Evolutionary conservation across 1,284 basidiomycete genomes (phyloP).

Genomic region (Dichomitus squalens): DNA sequence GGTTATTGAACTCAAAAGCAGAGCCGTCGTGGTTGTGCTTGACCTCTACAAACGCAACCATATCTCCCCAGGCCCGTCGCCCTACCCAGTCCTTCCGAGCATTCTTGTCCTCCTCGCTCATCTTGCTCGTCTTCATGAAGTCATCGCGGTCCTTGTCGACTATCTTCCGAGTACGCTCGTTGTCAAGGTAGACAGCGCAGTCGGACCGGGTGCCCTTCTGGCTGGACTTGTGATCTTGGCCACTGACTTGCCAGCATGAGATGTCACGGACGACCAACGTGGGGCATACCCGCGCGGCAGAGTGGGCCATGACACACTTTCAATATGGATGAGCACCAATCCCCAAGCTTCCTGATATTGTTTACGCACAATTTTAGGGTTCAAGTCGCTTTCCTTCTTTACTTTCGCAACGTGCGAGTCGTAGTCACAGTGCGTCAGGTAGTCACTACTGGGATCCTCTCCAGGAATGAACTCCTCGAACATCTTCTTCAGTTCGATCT

Average conservation of each 20-base stretch:
- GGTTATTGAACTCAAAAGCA: background rate
- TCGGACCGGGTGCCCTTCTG: background rate
- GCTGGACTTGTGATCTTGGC: background rate
- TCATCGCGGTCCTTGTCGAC: background rate
- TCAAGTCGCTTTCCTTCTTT: background rate
- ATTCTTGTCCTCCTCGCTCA: background rate
- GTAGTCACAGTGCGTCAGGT: background rate
- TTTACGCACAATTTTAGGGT: background rate
- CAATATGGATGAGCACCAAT: background rate
- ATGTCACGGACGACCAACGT: background rate
- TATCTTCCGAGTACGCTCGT: background rate
- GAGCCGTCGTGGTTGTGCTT: background rate
- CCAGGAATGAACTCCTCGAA: background rate
- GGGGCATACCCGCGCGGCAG: background rate
- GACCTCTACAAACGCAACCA: background rate
- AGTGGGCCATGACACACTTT: background rate
- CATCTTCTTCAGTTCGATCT: background rate
- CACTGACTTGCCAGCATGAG: background rate
- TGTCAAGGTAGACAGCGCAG: background rate
- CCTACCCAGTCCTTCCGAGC: background rate
- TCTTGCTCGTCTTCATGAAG: background rate
- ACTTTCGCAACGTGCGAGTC: background rate
- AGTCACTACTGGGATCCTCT: background rate
- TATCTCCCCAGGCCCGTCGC: background rate
- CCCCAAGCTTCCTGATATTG: background rate